Conservation (phyloP, 345 rosid genomes). For the Corchorus capsularis region DNA sequence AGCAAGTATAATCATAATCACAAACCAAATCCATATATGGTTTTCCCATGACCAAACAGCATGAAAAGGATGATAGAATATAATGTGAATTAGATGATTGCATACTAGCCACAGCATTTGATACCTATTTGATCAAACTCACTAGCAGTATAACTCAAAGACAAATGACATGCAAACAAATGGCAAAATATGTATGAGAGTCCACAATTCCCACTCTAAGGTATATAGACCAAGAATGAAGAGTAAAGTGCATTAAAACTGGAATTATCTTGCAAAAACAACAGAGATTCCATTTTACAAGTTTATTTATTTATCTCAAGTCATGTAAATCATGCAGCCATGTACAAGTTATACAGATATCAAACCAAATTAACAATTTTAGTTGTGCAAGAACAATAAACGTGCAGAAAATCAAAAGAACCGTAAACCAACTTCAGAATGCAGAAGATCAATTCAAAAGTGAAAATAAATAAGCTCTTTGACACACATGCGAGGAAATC, state of each 20-base stretch:
- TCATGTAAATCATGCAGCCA: neutral
- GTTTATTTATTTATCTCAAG: constrained; percentile 1
- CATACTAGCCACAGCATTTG: neutral
- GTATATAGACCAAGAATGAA: neutral
- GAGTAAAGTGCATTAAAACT: neutral
- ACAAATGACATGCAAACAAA: neutral
- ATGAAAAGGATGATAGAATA: neutral
- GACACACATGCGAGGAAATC: neutral
- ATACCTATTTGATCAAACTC: constrained; percentile 4
- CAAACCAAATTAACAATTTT: too few species aligned
- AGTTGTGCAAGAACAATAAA: too few species aligned
- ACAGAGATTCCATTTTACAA: neutral
- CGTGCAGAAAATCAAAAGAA: neutral
- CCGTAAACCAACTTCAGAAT: neutral
- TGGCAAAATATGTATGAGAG: neutral
- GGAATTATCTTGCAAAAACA: neutral
- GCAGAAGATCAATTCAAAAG: neutral
- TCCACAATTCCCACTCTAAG: neutral
- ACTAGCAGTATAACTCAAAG: neutral
- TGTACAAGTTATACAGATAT: too few species aligned
- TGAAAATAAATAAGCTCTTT: neutral
- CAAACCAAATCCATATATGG: neutral
- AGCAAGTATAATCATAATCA: constrained; percentile 2
- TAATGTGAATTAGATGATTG: neutral
- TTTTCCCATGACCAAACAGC: neutral